Evolutionary conservation across 345 rosid species (phyloP).

Genomic region (Arabis alpina): DNA sequence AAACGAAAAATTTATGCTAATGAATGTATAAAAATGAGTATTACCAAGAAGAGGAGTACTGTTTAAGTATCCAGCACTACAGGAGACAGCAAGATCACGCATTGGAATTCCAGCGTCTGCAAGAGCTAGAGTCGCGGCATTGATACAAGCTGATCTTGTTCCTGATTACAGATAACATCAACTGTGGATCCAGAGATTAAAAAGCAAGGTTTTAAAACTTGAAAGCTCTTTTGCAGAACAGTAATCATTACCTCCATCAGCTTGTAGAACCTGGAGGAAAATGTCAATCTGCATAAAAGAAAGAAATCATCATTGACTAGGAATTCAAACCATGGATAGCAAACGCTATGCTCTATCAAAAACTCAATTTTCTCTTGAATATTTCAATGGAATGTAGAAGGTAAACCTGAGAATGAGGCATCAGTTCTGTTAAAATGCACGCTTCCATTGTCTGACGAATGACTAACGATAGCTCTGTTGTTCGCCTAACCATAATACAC

Average conservation of each 20-base stretch:
- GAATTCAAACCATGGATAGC: no score
- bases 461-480: slow-evolving; percentile 91
- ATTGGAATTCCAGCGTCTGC: slow-evolving; percentile 99
- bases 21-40: no score
- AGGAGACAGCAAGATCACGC: slow-evolving; percentile 89
- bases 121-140: slow-evolving; percentile 95
- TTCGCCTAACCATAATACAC: slow-evolving; percentile 61
- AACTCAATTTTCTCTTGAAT: no score
- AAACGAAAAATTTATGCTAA: no score
- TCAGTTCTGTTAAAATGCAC: slow-evolving; percentile 73
- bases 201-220: no score
- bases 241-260: slow-evolving; percentile 99
- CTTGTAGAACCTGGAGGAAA: slow-evolving; percentile 95
- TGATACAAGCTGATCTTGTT: slow-evolving; percentile 95
- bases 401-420: slow-evolving; percentile 95
- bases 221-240: no score
- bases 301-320: slow-evolving; percentile 4
- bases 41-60: slow-evolving; percentile 63
- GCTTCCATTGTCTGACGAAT: slow-evolving; percentile 98
- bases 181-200: slow-evolving; percentile 3
- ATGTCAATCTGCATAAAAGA: slow-evolving; percentile 75
- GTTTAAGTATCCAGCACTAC: slow-evolving; percentile 95
- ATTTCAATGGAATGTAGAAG: not conserved
- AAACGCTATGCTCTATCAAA: no score
- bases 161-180: slow-evolving; percentile 47